phyloP scores from a whole-genome alignment of 768 basidiomycete genomes.

The Calocybe gangraenosa region DNA sequence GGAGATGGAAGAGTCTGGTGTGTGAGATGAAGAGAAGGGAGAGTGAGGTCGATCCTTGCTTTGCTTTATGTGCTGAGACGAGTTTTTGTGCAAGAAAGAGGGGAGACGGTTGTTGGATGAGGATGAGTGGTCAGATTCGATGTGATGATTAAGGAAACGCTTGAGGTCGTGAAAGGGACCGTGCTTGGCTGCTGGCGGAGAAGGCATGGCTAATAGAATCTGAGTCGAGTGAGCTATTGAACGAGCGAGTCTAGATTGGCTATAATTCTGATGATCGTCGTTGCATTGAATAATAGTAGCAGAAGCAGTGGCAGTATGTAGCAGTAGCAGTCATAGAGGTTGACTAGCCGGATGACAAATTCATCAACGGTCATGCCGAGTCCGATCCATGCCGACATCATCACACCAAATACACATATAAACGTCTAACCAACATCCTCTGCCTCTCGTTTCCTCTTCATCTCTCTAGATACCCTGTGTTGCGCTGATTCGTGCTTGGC shows the following conservation, averaged over 20 bases:
- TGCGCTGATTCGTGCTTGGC: conserved; percentile 91
- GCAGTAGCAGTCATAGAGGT: too few relatives aligned
- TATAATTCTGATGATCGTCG: neutral
- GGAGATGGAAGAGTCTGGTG: conserved; percentile 16
- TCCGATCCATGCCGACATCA: too few relatives aligned
- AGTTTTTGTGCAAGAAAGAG: conserved; percentile 26
- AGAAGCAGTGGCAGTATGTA: too few relatives aligned
- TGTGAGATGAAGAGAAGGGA: conserved; percentile 1
- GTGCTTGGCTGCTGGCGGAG: conserved; percentile 33
- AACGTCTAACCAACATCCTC: conserved; percentile 58
- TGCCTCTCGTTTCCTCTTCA: conserved; percentile 89
- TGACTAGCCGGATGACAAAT: conserved; percentile 12
- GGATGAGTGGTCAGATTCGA: conserved; percentile 36
- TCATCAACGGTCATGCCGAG: neutral
- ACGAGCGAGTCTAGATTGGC: conserved; percentile 2
- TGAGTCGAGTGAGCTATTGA: conserved; percentile 10
- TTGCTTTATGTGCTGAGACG: conserved; percentile 28
- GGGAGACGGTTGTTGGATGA: conserved; percentile 23
- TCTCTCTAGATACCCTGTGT: conserved; percentile 86
- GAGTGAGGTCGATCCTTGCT: conserved; percentile 43
- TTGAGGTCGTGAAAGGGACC: conserved; percentile 90
- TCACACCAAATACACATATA: neutral
- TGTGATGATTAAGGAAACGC: conserved; percentile 91
- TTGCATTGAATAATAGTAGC: too few relatives aligned
- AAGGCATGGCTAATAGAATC: conserved; percentile 20